These are phyloP conservation scores for Globisporangium alternatum DNA, from an alignment of 352 stramenopile species.

Conservation along the genomic window DNA sequence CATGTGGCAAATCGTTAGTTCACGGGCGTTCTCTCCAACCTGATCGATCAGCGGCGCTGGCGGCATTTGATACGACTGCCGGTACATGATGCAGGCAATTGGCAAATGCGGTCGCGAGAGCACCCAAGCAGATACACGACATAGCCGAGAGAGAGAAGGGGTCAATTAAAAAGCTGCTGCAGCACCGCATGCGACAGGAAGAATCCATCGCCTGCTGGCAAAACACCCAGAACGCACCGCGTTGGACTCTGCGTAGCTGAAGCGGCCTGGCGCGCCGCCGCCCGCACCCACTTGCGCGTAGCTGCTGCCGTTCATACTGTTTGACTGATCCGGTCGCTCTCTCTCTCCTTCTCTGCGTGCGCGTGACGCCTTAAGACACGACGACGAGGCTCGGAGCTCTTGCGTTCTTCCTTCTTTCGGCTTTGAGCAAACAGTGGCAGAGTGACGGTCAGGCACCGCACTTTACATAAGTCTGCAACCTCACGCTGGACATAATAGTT, in stretches of 20 bases:
- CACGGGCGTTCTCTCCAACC: slow-evolving; percentile 15
- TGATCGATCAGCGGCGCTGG: slow-evolving; percentile 27
- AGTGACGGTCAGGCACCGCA: slow-evolving; percentile 1
- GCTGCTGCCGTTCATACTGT: slow-evolving; percentile 3
- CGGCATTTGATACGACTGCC: slow-evolving; percentile 24
- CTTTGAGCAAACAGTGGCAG: neutral
- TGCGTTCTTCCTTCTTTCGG: neutral
- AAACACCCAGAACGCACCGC: slow-evolving; percentile 6
- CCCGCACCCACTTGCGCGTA: slow-evolving; percentile 7
- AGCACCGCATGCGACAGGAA: neutral
- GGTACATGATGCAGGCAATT: neutral
- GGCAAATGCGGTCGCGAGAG: neutral
- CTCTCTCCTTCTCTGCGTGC: neutral
- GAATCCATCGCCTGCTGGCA: slow-evolving; percentile 1
- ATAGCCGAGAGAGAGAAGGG: neutral
- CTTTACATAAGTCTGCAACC: neutral
- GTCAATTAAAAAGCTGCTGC: neutral
- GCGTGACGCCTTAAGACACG: neutral
- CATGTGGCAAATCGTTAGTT: neutral
- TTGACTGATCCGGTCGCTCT: neutral
- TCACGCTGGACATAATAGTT: neutral
- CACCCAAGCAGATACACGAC: neutral
- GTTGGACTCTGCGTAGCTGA: slow-evolving; percentile 10
- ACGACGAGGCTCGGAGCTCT: neutral
- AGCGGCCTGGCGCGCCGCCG: slow-evolving; percentile 2